phyloP scores from a whole-genome alignment of 768 basidiomycete genomes.

The Podaxis mareebaensis region DNA sequence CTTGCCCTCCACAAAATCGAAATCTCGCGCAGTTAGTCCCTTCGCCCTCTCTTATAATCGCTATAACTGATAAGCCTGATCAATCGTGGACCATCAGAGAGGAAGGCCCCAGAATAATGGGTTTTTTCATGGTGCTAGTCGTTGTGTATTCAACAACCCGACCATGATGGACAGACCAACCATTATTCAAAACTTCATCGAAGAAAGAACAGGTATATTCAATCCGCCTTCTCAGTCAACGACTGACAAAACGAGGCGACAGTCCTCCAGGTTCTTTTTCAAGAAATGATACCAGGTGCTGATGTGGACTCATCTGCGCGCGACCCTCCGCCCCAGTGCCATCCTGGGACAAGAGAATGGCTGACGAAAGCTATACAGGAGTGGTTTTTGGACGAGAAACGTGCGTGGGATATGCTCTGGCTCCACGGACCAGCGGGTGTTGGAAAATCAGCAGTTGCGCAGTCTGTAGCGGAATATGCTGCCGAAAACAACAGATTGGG shows the following conservation, averaged over 20 bases:
- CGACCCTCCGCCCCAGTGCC: conserved; percentile 1
- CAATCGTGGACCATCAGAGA: too few species aligned
- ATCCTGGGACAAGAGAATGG: conserved; percentile 9
- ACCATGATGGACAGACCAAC: background rate
- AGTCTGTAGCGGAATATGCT: background rate
- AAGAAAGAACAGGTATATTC: background rate
- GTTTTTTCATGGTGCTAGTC: background rate
- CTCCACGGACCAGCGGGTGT: background rate
- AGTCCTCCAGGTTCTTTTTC: background rate
- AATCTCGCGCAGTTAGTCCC: background rate
- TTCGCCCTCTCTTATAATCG: too few species aligned
- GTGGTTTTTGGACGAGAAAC: background rate
- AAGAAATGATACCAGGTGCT: background rate
- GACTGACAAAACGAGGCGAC: background rate
- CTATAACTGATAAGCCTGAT: too few species aligned
- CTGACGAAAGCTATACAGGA: background rate
- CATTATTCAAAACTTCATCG: background rate
- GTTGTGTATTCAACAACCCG: background rate
- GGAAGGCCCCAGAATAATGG: background rate
- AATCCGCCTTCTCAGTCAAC: background rate
- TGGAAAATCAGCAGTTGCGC: background rate
- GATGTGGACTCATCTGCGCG: background rate
- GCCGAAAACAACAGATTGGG: background rate
- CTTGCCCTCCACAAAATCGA: background rate
- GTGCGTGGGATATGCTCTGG: background rate